Conservation (phyloP, 2,329 filamentous ascomycete species). For the Aspergillus vadensis region DNA sequence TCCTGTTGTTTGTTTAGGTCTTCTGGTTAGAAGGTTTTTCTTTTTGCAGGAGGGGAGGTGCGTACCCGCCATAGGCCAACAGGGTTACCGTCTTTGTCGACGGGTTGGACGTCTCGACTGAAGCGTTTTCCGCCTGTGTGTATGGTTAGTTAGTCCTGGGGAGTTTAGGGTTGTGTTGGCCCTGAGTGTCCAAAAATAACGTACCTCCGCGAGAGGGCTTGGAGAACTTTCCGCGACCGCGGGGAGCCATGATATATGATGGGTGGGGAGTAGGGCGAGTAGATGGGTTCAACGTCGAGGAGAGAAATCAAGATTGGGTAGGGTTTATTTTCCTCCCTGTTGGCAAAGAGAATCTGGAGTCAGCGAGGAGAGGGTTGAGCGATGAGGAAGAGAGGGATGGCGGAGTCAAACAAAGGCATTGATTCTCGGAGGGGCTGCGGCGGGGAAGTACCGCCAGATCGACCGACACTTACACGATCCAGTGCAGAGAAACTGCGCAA, state of each 20-base stretch:
- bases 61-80: conserved; percentile 82
- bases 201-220: conserved; percentile 90
- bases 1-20: conserved; percentile 30
- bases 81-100: conserved; percentile 86
- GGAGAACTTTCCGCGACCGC: conserved; percentile 90
- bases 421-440: background rate
- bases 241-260: conserved; percentile 42
- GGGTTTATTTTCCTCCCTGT: no score
- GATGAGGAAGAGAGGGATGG: no score
- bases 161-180: background rate
- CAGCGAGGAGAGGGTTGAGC: background rate
- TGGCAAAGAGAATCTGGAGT: background rate
- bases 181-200: conserved; percentile 25
- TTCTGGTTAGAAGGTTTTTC: background rate
- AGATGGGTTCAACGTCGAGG: no score
- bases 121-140: conserved; percentile 85
- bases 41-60: conserved; percentile 14
- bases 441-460: background rate
- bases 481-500: background rate
- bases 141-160: background rate
- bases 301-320: background rate
- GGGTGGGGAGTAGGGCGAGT: background rate
- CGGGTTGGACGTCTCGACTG: conserved; percentile 83
- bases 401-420: no score
- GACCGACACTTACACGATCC: no score